phyloP scores from a whole-genome alignment of 169 alveolate genomes.

The Plasmodium cynomolgi region DNA sequence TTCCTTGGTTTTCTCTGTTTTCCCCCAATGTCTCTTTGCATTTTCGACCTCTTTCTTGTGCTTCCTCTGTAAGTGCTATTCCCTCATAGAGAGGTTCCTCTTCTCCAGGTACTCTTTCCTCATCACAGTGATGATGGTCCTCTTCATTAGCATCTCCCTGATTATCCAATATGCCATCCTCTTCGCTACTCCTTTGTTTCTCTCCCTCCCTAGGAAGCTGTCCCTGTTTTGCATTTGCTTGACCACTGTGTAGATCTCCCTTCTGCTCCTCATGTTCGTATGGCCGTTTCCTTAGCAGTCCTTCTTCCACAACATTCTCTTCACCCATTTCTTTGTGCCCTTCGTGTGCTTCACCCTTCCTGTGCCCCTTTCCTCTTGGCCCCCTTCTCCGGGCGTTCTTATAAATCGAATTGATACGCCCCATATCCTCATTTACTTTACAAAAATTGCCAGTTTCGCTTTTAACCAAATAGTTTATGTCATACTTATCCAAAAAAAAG shows the following conservation, averaged over 20 bases:
- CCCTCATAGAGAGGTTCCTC: background rate
- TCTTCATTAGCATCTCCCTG: background rate
- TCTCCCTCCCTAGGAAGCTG: background rate
- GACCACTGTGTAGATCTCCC: background rate
- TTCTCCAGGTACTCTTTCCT: background rate
- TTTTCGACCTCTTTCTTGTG: background rate
- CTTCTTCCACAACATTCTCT: background rate
- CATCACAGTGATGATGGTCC: background rate
- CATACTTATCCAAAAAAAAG: conserved; percentile 40
- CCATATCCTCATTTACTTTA: background rate
- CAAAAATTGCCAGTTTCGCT: background rate
- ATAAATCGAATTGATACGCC: background rate
- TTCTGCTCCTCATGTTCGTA: background rate
- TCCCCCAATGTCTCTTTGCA: background rate
- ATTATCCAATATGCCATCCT: background rate
- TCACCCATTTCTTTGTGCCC: background rate
- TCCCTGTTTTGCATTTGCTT: background rate
- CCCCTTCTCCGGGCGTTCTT: background rate
- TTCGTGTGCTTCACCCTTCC: background rate
- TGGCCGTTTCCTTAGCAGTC: background rate
- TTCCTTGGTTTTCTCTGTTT: background rate
- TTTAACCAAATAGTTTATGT: conserved; percentile 45
- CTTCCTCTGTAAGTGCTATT: background rate
- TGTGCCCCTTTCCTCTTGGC: background rate
- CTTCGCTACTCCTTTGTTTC: background rate